A percentile compares a stretch with the other conserved stretches of the same genome.
phyloP scores from a whole-genome alignment of 768 basidiomycete genomes.

The Mycena albidolilacea region DNA sequence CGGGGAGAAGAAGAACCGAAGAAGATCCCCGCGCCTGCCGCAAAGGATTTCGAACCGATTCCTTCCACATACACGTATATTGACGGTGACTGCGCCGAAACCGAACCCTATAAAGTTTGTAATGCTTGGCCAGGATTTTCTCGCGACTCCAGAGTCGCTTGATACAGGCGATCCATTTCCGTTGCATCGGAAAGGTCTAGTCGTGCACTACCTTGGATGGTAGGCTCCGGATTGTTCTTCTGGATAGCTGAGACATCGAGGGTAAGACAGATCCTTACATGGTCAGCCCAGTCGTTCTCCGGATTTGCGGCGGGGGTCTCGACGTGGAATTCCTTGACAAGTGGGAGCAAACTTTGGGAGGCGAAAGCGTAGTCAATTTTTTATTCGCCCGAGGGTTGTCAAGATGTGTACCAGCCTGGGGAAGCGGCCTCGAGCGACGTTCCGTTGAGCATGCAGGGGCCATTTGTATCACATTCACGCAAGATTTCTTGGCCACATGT shows the following conservation, averaged over 20 bases:
- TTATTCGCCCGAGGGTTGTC: background rate
- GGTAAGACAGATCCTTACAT: background rate
- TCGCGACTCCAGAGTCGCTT: background rate
- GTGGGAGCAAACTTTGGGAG: background rate
- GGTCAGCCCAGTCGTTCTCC: slow-evolving; percentile 18
- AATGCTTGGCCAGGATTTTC: background rate
- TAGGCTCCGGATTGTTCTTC: no score
- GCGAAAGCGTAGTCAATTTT: slow-evolving; percentile 1
- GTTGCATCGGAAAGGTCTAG: background rate
- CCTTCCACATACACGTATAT: background rate
- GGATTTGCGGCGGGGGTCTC: background rate
- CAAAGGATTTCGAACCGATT: background rate
- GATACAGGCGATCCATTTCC: background rate
- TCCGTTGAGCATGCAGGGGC: slow-evolving; percentile 1
- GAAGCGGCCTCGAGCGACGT: background rate
- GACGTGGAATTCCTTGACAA: slow-evolving; percentile 9
- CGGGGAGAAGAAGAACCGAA: background rate
- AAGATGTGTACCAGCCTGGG: background rate
- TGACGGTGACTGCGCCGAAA: background rate
- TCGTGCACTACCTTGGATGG: background rate
- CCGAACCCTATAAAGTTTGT: background rate
- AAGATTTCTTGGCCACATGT: background rate
- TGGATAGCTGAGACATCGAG: background rate
- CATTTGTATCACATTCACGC: background rate
- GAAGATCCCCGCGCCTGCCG: background rate